These are phyloP conservation scores for Nannochloropsis salina DNA, from an alignment of 108 stramenopile species.

Conservation along the genomic window DNA sequence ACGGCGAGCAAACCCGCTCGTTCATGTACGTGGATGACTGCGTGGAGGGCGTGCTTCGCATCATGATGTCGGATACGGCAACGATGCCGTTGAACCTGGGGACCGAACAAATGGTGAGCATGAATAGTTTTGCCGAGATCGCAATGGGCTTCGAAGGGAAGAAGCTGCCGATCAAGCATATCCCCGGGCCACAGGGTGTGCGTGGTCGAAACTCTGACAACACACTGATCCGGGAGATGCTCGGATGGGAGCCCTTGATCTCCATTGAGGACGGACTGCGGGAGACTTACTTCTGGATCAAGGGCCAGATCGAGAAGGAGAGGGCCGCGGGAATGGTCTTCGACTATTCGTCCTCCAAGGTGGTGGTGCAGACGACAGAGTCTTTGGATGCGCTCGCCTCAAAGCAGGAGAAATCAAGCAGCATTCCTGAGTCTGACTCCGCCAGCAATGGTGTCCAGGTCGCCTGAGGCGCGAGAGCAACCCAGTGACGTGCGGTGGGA, in stretches of 20 bases:
- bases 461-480: no score
- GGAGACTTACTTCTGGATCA: slow-evolving; percentile 86
- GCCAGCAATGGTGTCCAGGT: slow-evolving; percentile 19
- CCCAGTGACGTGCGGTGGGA: no score
- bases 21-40: slow-evolving; percentile 99
- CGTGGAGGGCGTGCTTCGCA: slow-evolving; percentile 87
- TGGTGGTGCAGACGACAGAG: slow-evolving; percentile 46
- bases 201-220: slow-evolving; percentile 96
- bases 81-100: slow-evolving; percentile 88
- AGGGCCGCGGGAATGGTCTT: slow-evolving; percentile 24
- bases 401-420: background rate
- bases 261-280: slow-evolving; percentile 74
- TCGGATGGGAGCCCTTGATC: slow-evolving; percentile 90
- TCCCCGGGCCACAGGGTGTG: slow-evolving; percentile 97
- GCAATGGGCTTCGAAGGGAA: slow-evolving; percentile 77
- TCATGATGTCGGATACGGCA: slow-evolving; percentile 83
- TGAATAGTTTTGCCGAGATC: slow-evolving; percentile 88
- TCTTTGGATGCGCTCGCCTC: slow-evolving; percentile 29
- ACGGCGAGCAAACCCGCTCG: slow-evolving; percentile 94
- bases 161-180: slow-evolving; percentile 87
- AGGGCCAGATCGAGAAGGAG: slow-evolving; percentile 42
- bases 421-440: background rate
- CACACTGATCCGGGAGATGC: slow-evolving; percentile 79
- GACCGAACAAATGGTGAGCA: slow-evolving; percentile 91
- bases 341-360: slow-evolving; percentile 34